Conservation (phyloP, 2,329 filamentous ascomycete species). For the Setomelanomma holmii region DNA sequence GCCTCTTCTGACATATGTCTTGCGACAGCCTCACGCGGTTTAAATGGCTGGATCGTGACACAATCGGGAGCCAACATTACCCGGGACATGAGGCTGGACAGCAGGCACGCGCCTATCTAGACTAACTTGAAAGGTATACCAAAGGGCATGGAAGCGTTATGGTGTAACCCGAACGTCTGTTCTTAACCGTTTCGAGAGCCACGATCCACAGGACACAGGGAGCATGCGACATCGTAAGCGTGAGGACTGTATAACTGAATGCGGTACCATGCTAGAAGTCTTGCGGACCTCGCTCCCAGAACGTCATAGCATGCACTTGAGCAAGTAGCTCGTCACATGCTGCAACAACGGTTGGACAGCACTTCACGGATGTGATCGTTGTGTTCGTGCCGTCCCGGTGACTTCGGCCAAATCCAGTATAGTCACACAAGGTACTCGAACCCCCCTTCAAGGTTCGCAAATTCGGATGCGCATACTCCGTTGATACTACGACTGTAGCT, state of each 20-base stretch:
- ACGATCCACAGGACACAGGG: not conserved
- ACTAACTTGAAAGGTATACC: conserved; percentile 27
- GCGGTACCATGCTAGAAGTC: conserved; percentile 2
- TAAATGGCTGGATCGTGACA: conserved; percentile 19
- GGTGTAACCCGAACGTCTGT: conserved; percentile 17
- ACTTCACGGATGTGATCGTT: conserved; percentile 25
- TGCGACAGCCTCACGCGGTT: conserved; percentile 31
- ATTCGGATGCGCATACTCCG: too few species aligned
- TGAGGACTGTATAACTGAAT: not conserved
- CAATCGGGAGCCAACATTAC: conserved; percentile 10
- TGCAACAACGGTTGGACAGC: conserved; percentile 24
- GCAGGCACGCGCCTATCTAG: conserved; percentile 31
- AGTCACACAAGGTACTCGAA: conserved; percentile 14
- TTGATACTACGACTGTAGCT: too few species aligned
- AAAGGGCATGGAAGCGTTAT: conserved; percentile 27
- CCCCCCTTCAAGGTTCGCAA: not conserved
- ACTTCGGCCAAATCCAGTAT: conserved; percentile 34
- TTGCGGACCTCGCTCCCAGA: conserved; percentile 5
- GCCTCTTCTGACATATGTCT: conserved; percentile 14
- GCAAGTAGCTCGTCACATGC: conserved; percentile 35
- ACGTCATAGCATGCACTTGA: conserved; percentile 7
- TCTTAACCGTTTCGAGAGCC: not conserved
- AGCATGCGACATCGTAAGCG: not conserved
- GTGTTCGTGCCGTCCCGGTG: conserved; percentile 38
- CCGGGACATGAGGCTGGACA: conserved; percentile 18